These are phyloP conservation scores for Lachnellula subtilissima DNA, from an alignment of 2,329 filamentous ascomycete genomes.

Conservation along the genomic window DNA sequence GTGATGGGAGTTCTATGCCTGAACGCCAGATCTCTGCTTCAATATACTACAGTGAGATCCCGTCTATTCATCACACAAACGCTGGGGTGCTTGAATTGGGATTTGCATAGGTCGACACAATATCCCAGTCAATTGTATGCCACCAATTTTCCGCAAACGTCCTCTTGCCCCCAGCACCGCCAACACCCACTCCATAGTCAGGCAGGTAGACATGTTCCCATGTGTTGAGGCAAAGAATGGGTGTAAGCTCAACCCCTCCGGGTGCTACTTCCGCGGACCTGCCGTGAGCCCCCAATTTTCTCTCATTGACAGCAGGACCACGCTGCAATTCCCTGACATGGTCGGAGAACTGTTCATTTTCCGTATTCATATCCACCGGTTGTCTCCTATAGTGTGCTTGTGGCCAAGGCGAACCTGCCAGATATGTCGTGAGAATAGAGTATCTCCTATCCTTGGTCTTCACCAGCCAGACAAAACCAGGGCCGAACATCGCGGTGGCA, in stretches of 20 bases:
- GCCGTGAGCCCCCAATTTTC: constrained; percentile 30
- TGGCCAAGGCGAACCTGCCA: constrained; percentile 83
- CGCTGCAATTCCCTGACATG: constrained; percentile 37
- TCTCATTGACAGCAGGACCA: constrained; percentile 32
- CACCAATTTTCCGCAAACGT: constrained; percentile 79
- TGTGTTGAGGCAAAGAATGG: constrained; percentile 86
- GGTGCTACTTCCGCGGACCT: constrained; percentile 35
- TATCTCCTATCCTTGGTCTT: constrained; percentile 40
- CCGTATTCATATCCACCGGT: constrained; percentile 64
- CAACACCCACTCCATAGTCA: constrained; percentile 64
- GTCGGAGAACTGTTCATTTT: constrained; percentile 36
- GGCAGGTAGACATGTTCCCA: constrained; percentile 93
- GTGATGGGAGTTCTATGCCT: constrained; percentile 6
- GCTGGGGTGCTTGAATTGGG: neutral
- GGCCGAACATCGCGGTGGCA: constrained; percentile 88
- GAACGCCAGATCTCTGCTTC: constrained; percentile 15
- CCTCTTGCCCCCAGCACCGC: constrained; percentile 64
- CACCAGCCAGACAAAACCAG: constrained; percentile 95
- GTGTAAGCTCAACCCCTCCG: constrained; percentile 64
- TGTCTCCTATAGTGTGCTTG: constrained; percentile 74
- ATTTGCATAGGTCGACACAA: constrained; percentile 46
- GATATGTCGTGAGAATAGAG: constrained; percentile 81
- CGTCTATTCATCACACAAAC: neutral
- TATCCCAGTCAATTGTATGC: constrained; percentile 79
- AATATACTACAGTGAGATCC: constrained; percentile 18